Evolutionary conservation across 1,139 yeast species (phyloP).

Genomic region (Scheffersomyces segobiensis): DNA sequence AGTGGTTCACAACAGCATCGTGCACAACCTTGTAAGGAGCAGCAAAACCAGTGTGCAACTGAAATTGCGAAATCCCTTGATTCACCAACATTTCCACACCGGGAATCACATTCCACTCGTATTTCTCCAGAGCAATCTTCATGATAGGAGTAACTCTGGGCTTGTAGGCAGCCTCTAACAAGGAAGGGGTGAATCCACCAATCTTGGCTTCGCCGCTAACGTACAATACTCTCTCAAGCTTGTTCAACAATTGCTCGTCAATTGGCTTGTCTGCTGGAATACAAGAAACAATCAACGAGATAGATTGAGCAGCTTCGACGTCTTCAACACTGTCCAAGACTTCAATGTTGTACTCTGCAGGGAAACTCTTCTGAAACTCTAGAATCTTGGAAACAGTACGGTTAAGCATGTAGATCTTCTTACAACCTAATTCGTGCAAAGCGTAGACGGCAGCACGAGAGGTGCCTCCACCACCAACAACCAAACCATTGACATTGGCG

Average conservation of each 20-base stretch:
- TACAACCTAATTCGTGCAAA: slow-evolving; percentile 74
- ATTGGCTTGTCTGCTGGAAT: slow-evolving; percentile 85
- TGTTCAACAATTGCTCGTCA: slow-evolving; percentile 50
- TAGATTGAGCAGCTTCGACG: slow-evolving; percentile 40
- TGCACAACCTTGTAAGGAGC: slow-evolving; percentile 65
- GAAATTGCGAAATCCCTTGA: slow-evolving; percentile 89
- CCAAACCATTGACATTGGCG: slow-evolving; percentile 54
- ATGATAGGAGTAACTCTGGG: slow-evolving; percentile 84
- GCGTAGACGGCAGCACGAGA: slow-evolving; percentile 95
- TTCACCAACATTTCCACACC: slow-evolving; percentile 91
- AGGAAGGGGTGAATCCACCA: slow-evolving; percentile 48
- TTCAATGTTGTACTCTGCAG: slow-evolving; percentile 58
- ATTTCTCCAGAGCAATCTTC: slow-evolving; percentile 64
- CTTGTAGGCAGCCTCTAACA: slow-evolving; percentile 92
- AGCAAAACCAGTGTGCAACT: slow-evolving; percentile 68
- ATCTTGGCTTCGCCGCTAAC: slow-evolving; percentile 29
- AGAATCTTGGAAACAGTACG: slow-evolving; percentile 70
- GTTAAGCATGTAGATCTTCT: slow-evolving; percentile 74
- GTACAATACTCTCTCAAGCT: slow-evolving; percentile 48
- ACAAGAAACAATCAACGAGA: slow-evolving; percentile 75
- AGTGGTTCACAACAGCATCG: slow-evolving; percentile 51
- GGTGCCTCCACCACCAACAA: slow-evolving; percentile 97
- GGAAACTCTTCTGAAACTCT: slow-evolving; percentile 62
- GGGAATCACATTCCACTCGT: slow-evolving; percentile 71
- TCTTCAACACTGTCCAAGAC: slow-evolving; percentile 54